Evolutionary conservation across 2,329 filamentous ascomycete genomes (phyloP).

Genomic region (Colletotrichum sp.): DNA sequence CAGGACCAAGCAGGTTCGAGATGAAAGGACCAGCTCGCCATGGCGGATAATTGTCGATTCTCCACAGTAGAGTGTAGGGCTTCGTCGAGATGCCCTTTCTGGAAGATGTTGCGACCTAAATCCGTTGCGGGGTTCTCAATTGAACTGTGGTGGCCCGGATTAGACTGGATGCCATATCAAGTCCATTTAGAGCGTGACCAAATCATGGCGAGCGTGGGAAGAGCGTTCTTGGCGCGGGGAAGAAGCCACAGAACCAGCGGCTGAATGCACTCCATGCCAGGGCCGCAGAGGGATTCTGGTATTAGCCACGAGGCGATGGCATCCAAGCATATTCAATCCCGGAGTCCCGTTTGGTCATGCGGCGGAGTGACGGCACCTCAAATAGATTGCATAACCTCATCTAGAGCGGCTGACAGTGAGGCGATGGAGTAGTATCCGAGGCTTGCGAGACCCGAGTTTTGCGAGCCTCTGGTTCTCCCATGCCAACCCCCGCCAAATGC

Average conservation of each 20-base stretch:
- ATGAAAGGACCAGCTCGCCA: background rate
- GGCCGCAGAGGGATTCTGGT: background rate
- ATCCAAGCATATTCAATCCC: background rate
- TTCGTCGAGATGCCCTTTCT: background rate
- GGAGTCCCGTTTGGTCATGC: background rate
- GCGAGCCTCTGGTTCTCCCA: background rate
- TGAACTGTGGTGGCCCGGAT: background rate
- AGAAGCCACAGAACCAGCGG: background rate
- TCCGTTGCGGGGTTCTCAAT: background rate
- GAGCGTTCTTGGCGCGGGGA: background rate
- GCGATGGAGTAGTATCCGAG: background rate
- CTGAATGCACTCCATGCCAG: background rate
- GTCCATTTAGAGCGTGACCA: background rate
- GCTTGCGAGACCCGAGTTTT: background rate
- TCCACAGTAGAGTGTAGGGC: background rate
- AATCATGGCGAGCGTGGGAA: background rate
- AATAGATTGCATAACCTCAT: conserved; percentile 2
- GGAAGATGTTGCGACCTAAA: background rate
- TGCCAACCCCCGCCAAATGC: background rate
- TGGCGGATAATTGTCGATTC: background rate
- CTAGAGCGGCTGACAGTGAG: background rate
- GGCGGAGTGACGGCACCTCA: background rate
- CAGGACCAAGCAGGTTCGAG: background rate
- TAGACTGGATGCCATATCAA: background rate
- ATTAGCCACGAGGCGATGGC: background rate